phyloP scores from a whole-genome alignment of 2,329 filamentous ascomycete species.

The Lecanicillium sp. region DNA sequence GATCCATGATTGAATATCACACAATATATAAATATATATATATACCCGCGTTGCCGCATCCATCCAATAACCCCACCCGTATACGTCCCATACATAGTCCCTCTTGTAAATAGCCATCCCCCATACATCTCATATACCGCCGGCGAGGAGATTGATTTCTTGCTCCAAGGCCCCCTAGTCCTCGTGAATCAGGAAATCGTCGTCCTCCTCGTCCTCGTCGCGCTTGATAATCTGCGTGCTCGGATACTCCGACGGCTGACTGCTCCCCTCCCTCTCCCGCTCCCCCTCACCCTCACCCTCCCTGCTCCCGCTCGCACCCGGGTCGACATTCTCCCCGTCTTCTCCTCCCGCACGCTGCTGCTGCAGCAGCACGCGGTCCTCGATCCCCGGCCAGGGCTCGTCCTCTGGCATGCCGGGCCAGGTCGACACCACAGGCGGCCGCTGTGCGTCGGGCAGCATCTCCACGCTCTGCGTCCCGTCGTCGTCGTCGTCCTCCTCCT shows the following conservation, averaged over 20 bases:
- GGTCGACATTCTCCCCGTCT: slow-evolving; percentile 48
- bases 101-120: background rate
- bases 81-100: too few species aligned
- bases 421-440: slow-evolving; percentile 24
- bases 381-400: slow-evolving; percentile 51
- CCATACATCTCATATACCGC: too few species aligned
- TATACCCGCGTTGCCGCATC: too few species aligned
- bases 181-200: slow-evolving; percentile 35
- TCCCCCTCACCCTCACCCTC: slow-evolving; percentile 26
- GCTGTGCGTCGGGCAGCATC: slow-evolving; percentile 22
- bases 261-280: slow-evolving; percentile 35
- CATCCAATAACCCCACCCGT: too few species aligned
- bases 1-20: too few species aligned
- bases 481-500: slow-evolving; percentile 18
- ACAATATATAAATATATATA: too few species aligned
- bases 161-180: slow-evolving; percentile 21
- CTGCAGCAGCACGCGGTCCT: slow-evolving; percentile 30
- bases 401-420: slow-evolving; percentile 40
- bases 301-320: slow-evolving; percentile 20
- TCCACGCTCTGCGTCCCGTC: slow-evolving; percentile 22
- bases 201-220: slow-evolving; percentile 21
- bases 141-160: too few species aligned
- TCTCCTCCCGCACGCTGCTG: slow-evolving; percentile 31
- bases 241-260: slow-evolving; percentile 51
- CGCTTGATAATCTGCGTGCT: slow-evolving; percentile 43